Evolutionary conservation across 306 rosid species (phyloP).

Genomic region (Echinosophora koreensis): DNA sequence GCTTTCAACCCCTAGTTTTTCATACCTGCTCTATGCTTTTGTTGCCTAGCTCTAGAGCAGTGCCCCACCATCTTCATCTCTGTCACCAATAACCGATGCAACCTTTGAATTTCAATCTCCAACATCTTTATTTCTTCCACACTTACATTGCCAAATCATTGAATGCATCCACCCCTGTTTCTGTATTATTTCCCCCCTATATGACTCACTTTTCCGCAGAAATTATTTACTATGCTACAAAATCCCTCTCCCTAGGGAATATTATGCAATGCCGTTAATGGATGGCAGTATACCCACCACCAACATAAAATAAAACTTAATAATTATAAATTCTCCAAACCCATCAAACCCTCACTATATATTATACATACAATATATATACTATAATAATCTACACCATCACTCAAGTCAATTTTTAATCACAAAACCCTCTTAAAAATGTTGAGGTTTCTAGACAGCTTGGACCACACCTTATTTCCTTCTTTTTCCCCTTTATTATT

Average conservation of each 20-base stretch:
- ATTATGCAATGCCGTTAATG: slow-evolving; percentile 76
- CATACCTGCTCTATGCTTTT: slow-evolving; percentile 23
- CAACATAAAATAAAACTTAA: slow-evolving; percentile 36
- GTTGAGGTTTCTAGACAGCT: slow-evolving; percentile 65
- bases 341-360: slow-evolving; percentile 54
- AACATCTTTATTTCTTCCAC: slow-evolving; percentile 52
- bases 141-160: slow-evolving; percentile 57
- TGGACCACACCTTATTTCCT: slow-evolving; percentile 54
- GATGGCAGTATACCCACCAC: slow-evolving; percentile 54
- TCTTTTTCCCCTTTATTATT: slow-evolving; percentile 37
- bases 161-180: slow-evolving; percentile 28
- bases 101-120: slow-evolving; percentile 61
- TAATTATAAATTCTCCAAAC: slow-evolving; percentile 54
- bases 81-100: slow-evolving; percentile 57
- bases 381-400: slow-evolving; percentile 61
- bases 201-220: slow-evolving; percentile 34
- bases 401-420: slow-evolving; percentile 58
- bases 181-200: neutral
- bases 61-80: slow-evolving; percentile 62
- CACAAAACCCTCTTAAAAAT: slow-evolving; percentile 62
- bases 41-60: slow-evolving; percentile 3
- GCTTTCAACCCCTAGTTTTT: slow-evolving; percentile 32
- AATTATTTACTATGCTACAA: slow-evolving; percentile 41
- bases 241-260: slow-evolving; percentile 75
- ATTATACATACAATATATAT: slow-evolving; percentile 47